A percentile compares a stretch with the other conserved stretches of the same genome.
Conservation (phyloP, 2,329 filamentous ascomycete genomes). For the Knufia fluminis region DNA sequence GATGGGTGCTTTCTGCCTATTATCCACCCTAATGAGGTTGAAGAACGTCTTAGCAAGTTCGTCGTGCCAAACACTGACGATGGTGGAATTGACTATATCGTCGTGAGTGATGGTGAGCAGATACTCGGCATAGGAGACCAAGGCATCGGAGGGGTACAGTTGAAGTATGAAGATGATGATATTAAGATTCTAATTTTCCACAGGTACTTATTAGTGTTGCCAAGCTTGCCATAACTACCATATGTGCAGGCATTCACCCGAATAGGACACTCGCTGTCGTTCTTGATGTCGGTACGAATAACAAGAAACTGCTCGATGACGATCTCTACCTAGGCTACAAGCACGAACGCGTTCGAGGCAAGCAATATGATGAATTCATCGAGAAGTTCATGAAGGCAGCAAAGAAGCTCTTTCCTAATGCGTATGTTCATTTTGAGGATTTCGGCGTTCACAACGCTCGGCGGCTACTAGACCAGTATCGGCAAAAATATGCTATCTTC, state of each 20-base stretch:
- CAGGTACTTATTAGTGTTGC: constrained; percentile 77
- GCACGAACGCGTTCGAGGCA: constrained; percentile 56
- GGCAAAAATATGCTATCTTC: constrained; percentile 68
- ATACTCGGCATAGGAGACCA: constrained; percentile 87
- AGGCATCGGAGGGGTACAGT: constrained; percentile 72
- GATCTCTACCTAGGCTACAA: constrained; percentile 70
- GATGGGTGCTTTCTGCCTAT: constrained; percentile 78
- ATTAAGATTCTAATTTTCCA: too few relatives aligned
- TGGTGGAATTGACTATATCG: constrained; percentile 66
- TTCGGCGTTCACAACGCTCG: constrained; percentile 71
- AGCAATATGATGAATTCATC: constrained; percentile 67
- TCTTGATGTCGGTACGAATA: constrained; percentile 78
- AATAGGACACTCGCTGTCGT: constrained; percentile 70
- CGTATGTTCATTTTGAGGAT: constrained; percentile 85
- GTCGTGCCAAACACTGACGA: constrained; percentile 53
- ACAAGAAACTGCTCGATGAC: constrained; percentile 63
- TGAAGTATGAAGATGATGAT: too few relatives aligned
- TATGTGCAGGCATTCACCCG: constrained; percentile 81
- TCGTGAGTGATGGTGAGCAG: constrained; percentile 63
- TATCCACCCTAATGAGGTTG: constrained; percentile 55
- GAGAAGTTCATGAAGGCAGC: constrained; percentile 63
- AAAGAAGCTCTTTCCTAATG: constrained; percentile 61
- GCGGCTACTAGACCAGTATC: constrained; percentile 66
- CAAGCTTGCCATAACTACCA: constrained; percentile 71
- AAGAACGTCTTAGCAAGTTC: constrained; percentile 59